phyloP scores from a whole-genome alignment of 208 protist genomes.

The Leishmania aethiopica region DNA sequence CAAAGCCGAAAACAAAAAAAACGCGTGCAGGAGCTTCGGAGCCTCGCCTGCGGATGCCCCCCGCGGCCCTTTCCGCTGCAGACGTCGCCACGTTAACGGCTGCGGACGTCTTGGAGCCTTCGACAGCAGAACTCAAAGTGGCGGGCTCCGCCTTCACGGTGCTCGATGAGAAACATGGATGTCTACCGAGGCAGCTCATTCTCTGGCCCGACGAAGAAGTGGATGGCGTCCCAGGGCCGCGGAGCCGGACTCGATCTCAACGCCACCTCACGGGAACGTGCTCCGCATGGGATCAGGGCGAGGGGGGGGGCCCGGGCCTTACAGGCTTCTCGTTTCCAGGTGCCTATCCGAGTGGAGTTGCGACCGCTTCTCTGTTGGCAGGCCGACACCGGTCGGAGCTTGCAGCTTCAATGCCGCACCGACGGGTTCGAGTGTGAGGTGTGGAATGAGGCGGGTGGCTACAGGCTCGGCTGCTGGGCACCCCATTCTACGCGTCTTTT shows the following conservation, averaged over 20 bases:
- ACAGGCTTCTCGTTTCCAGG: neutral
- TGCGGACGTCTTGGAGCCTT: neutral
- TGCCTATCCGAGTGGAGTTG: neutral
- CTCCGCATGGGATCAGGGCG: neutral
- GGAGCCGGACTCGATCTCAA: too few species aligned
- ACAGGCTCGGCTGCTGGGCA: neutral
- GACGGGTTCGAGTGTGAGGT: neutral
- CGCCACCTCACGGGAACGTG: neutral
- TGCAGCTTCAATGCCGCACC: neutral
- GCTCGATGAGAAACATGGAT: neutral
- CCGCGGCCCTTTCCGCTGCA: neutral
- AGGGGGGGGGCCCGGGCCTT: too few species aligned
- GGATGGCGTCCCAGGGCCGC: neutral
- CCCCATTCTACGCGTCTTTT: neutral
- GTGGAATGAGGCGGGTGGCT: neutral
- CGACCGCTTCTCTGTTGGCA: neutral
- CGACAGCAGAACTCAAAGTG: neutral
- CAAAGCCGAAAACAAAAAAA: neutral
- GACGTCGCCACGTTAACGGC: neutral
- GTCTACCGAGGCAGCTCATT: neutral
- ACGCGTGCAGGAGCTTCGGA: neutral
- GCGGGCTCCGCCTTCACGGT: neutral
- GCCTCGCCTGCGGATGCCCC: neutral
- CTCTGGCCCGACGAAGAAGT: neutral
- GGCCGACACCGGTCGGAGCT: neutral